These are phyloP conservation scores for Eucalyptus victrix DNA, from an alignment of 345 rosid species.

Conservation along the genomic window DNA sequence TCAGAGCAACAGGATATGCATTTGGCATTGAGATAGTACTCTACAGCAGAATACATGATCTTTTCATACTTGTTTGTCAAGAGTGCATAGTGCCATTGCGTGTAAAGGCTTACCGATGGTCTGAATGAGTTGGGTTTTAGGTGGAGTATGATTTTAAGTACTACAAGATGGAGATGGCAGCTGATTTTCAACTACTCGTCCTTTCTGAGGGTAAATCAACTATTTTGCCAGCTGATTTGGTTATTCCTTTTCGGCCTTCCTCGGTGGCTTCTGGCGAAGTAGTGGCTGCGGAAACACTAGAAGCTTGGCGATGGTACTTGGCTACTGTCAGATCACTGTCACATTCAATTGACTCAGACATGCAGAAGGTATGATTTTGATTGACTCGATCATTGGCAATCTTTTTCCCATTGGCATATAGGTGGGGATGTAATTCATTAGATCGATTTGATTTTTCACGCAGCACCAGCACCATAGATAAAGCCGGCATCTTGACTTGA, in stretches of 20 bases:
- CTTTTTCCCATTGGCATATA: background rate
- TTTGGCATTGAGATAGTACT: background rate
- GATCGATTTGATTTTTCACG: background rate
- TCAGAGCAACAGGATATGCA: background rate
- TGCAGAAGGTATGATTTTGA: slow-evolving; percentile 51
- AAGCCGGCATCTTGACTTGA: background rate
- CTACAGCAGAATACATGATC: background rate
- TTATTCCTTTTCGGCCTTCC: slow-evolving; percentile 72
- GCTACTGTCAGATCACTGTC: slow-evolving; percentile 60
- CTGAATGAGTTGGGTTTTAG: slow-evolving; percentile 14
- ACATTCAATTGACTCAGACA: slow-evolving; percentile 55
- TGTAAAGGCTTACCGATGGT: background rate
- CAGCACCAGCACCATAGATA: background rate
- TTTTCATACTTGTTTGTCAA: background rate
- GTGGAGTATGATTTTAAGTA: slow-evolving; percentile 81
- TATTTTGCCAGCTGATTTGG: slow-evolving; percentile 71
- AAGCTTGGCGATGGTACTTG: slow-evolving; percentile 91
- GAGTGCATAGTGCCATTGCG: background rate
- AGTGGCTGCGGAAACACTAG: slow-evolving; percentile 26
- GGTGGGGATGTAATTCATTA: background rate
- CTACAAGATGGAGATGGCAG: slow-evolving; percentile 79
- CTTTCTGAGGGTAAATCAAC: slow-evolving; percentile 85
- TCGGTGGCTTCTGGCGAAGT: slow-evolving; percentile 16
- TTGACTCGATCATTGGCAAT: background rate
- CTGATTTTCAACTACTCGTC: slow-evolving; percentile 71